Conservation (phyloP, 139 green algal genomes). For the Chlamydomonas applanata region DNA sequence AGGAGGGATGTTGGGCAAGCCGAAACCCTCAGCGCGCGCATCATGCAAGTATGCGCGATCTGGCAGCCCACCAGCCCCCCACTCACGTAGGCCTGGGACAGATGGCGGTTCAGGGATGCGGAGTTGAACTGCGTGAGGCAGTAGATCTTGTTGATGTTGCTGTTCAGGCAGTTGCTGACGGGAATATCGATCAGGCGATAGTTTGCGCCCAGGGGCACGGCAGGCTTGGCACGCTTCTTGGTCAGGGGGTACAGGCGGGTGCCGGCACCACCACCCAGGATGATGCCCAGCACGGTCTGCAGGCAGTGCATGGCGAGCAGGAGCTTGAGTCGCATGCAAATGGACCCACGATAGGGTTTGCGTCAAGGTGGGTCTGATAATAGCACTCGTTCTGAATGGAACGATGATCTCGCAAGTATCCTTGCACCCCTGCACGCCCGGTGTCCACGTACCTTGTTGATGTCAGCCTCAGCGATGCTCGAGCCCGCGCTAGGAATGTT, state of each 20-base stretch:
- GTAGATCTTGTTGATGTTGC: conserved; percentile 99
- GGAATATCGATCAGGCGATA: conserved; percentile 99
- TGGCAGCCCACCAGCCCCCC: neutral
- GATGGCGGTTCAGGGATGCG: conserved; percentile 96
- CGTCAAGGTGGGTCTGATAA: no score
- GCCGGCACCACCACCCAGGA: conserved; percentile 95
- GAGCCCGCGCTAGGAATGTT: no score
- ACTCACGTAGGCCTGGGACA: conserved; percentile 93
- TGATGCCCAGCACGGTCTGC: conserved; percentile 94
- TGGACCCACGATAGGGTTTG: no score
- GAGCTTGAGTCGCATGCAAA: neutral
- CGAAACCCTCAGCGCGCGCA: no score
- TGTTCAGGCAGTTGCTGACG: conserved; percentile 99
- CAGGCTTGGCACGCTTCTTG: conserved; percentile 98
- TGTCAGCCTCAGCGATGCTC: neutral
- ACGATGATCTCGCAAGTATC: no score
- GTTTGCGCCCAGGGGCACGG: conserved; percentile 97
- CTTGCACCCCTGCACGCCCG: neutral
- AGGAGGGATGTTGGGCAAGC: no score
- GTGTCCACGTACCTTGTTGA: conserved; percentile 3
- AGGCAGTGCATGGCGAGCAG: neutral
- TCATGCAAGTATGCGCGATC: no score
- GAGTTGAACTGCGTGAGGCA: conserved; percentile 99
- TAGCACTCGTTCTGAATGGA: no score
- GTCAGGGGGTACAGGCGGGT: conserved; percentile 96